Conservation (phyloP, 2,329 filamentous ascomycete species). For the Phialophora verrucosa region DNA sequence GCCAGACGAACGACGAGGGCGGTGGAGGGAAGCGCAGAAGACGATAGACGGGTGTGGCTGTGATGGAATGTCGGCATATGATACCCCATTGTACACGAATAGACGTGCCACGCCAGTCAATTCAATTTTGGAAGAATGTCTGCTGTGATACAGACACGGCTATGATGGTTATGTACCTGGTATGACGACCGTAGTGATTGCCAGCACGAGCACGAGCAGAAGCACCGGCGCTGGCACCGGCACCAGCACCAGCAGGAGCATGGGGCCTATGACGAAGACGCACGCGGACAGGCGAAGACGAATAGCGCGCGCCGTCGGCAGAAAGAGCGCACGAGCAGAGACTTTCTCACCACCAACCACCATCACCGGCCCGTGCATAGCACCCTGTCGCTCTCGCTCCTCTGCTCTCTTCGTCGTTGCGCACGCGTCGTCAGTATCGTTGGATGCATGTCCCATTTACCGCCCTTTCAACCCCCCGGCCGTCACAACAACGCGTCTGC, state of each 20-base stretch:
- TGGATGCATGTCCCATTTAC: background rate
- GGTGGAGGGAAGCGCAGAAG: conserved; percentile 48
- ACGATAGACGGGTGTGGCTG: conserved; percentile 12
- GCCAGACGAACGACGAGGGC: conserved; percentile 62
- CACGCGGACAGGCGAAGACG: background rate
- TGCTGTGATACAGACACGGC: too few species aligned
- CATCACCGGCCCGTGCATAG: background rate
- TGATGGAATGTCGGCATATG: conserved; percentile 12
- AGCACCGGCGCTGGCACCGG: too few species aligned
- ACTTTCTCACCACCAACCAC: conserved; percentile 7
- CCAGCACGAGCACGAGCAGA: background rate
- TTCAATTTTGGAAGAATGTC: background rate
- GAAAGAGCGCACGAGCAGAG: conserved; percentile 3
- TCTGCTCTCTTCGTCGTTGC: background rate
- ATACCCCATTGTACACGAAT: conserved; percentile 18
- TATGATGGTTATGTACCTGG: background rate
- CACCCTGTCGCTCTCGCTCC: background rate
- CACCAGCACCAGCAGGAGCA: background rate
- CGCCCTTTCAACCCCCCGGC: background rate
- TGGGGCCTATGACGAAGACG: background rate
- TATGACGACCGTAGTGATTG: background rate
- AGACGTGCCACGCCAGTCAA: background rate
- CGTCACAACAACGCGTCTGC: conserved; percentile 28
- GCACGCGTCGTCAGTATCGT: background rate
- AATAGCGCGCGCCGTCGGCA: background rate